These are phyloP conservation scores for Thermomyces lanuginosus DNA, from an alignment of 2,329 filamentous ascomycete genomes.

Conservation along the genomic window DNA sequence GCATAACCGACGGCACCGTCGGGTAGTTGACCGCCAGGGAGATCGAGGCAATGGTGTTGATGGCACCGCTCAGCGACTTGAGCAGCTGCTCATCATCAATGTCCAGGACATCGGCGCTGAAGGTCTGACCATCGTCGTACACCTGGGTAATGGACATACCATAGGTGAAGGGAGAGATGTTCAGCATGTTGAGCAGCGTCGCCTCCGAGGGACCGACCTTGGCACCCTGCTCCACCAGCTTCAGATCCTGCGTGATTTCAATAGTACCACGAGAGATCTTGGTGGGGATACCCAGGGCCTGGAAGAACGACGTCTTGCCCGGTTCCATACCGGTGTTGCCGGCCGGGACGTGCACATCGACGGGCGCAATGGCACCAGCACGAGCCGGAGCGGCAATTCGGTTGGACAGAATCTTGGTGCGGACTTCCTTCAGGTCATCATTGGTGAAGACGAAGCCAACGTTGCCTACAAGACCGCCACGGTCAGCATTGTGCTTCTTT, in stretches of 20 bases:
- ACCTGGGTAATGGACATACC: constrained; percentile 93
- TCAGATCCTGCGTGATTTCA: constrained; percentile 95
- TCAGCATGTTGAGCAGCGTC: constrained; percentile 97
- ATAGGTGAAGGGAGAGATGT: constrained; percentile 99
- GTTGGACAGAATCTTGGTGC: constrained; percentile 91
- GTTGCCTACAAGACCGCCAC: constrained; percentile 43
- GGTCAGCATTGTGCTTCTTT: not conserved
- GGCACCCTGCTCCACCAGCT: constrained; percentile 80
- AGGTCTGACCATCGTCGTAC: constrained; percentile 93
- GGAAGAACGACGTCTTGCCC: constrained; percentile 99
- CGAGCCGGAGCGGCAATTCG: constrained; percentile 93
- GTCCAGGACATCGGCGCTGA: constrained; percentile 72
- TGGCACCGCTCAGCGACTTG: constrained; percentile 60
- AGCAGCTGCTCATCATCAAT: constrained; percentile 91
- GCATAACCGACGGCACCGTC: constrained; percentile 86
- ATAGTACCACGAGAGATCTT: constrained; percentile 99
- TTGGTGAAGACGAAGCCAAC: constrained; percentile 99
- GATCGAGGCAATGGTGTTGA: constrained; percentile 74
- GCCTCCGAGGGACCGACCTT: constrained; percentile 99
- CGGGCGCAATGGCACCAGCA: constrained; percentile 89
- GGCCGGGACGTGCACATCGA: constrained; percentile 85
- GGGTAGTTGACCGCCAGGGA: constrained; percentile 91
- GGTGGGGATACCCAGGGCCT: constrained; percentile 99
- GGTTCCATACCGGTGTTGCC: constrained; percentile 99
- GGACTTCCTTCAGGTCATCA: constrained; percentile 74